Evolutionary conservation across 495 filamentous ascomycete species (phyloP).

Genomic region (Penicillium robsamsonii): DNA sequence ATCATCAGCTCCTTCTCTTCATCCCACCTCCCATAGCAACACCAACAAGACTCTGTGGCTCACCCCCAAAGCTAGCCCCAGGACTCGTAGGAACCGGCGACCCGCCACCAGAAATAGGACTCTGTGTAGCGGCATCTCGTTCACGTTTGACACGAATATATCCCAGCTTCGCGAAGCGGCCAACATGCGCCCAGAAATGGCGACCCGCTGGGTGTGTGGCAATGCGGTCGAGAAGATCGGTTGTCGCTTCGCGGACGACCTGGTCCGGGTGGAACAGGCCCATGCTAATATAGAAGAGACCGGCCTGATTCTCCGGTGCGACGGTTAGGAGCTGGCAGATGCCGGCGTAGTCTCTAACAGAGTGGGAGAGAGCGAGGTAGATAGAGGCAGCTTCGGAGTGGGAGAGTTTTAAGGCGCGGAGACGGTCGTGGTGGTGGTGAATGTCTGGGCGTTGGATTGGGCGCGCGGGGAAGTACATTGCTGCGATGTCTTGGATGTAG

Average conservation of each 20-base stretch:
- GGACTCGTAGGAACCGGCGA: conserved; percentile 14
- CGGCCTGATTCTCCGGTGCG: conserved; percentile 81
- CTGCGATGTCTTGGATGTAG: conserved; percentile 77
- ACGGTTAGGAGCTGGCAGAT: conserved; percentile 86
- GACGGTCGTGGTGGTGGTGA: conserved; percentile 85
- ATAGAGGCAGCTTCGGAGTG: conserved; percentile 70
- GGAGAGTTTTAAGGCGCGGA: conserved; percentile 73
- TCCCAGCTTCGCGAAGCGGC: conserved; percentile 83
- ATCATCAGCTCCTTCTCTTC: conserved; percentile 22
- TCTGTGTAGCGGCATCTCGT: conserved; percentile 44
- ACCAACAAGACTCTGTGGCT: conserved; percentile 40
- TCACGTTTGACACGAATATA: conserved; percentile 68
- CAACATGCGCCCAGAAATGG: conserved; percentile 87
- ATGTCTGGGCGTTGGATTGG: conserved; percentile 84
- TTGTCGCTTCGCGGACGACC: conserved; percentile 73
- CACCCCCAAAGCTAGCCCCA: conserved; percentile 28
- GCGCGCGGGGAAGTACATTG: conserved; percentile 51
- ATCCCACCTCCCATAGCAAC: conserved; percentile 37
- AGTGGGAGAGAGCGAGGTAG: conserved; percentile 73
- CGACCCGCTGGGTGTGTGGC: conserved; percentile 82
- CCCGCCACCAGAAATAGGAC: conserved; percentile 20
- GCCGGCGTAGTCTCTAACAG: conserved; percentile 79
- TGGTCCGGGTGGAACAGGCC: conserved; percentile 89
- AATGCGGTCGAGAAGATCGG: conserved; percentile 79
- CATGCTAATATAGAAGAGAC: conserved; percentile 87